Base-by-base conservation (phyloP, 768 basidiomycete genomes). In the Auriscalpium microsporum region DNA sequence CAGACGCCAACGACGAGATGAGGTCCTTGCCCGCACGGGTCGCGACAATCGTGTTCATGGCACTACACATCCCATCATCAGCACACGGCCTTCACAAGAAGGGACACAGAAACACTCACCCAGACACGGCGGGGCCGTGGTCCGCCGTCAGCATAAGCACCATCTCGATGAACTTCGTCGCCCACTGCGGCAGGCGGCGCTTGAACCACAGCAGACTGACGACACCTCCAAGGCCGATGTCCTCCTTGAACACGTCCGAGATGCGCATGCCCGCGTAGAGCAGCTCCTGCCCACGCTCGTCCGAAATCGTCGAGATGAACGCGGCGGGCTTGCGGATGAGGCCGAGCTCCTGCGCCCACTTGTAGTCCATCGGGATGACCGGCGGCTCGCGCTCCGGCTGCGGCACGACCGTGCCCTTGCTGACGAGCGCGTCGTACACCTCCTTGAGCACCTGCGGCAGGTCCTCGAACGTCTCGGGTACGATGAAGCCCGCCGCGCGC, bases 281-380 rank as follows among this genome's bases (percentile, higher is more conserved):
- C 56, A 99, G 81, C 76, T 99, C 96, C 73, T 98, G 94, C 0
- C 96, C 96, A 67, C 95, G 90, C 78, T 98, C 96, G 73, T 99
- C 96, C 49, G 94, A 96, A 74, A 98, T 99, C 62, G 96, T 96
- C 35, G 94, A 96, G 77, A 96, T 95, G 79, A 95, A 96, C 3
- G 96, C 94, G 40, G 95, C 94, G 17, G 94, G 96, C 75, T 97
- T 98, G 69, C 95, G 87, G 75, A 98, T 94, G 68, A 99, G 84
- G 55, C 95, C 95, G 54, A 97, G 86, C 75, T 96, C 93, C 75
- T 94, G 91, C 37, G 94, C 94, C 95, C 95, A 97, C 79, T 98
- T 97, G 85, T 97, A 99, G 75, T 99, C 95, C 92, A 98, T 97
- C n/a, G 95, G 95, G 68, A 98, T 97, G 55, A 89, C 84, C 10